These are phyloP conservation scores for Sorghum bicolor DNA, from an alignment of 176 grass and related monocot species.

Conservation along the genomic window Sorghum_bicolor_NCBIv3 NC_012873.2:6408501-6409000, in stretches of 20 bases:
- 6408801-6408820: constrained; percentile 65
- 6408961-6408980: constrained; percentile 63
- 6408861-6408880: constrained; percentile 76
- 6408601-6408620: not conserved
- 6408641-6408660: constrained; percentile 1
- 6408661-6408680: constrained; percentile 81
- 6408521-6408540: constrained; percentile 55
- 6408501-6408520: constrained; percentile 71
- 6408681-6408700: constrained; percentile 76
- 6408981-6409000: constrained; percentile 65
- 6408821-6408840: constrained; percentile 51
- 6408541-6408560: constrained; percentile 47
- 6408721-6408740: constrained; percentile 68
- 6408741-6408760: constrained; percentile 57
- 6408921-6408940: constrained; percentile 61
- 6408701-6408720: constrained; percentile 59
- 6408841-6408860: constrained; percentile 51
- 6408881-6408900: constrained; percentile 68
- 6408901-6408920: constrained; percentile 82
- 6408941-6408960: constrained; percentile 52
- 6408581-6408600: not conserved
- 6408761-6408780: constrained; percentile 55
- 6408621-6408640: not conserved
- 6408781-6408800: constrained; percentile 69
- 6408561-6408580: not conserved